Conservation (phyloP, 371 early-diverging fungal species). For the Lichtheimia corymbifera region DNA sequence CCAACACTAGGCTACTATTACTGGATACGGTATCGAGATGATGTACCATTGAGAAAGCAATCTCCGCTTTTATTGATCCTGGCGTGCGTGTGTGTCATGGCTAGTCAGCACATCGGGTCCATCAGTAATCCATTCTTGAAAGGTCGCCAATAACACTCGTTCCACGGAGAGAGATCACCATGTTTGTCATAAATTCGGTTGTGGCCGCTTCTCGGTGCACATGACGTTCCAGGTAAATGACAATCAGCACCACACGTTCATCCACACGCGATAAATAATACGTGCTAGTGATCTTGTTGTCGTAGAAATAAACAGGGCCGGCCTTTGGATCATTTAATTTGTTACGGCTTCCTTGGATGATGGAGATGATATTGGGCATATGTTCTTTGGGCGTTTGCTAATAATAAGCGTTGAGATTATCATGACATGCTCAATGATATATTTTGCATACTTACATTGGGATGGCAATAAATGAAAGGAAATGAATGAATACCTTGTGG, state of each 20-base stretch:
- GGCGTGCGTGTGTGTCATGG: too few species aligned
- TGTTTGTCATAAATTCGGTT: conserved; percentile 52
- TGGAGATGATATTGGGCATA: conserved; percentile 65
- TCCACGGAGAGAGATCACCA: conserved; percentile 40
- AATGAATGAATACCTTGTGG: conserved; percentile 68
- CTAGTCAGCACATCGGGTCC: neutral
- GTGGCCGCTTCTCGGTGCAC: conserved; percentile 49
- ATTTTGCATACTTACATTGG: conserved; percentile 42
- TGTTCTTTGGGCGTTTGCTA: conserved; percentile 62
- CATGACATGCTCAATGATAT: neutral
- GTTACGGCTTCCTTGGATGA: conserved; percentile 56
- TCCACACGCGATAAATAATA: conserved; percentile 65
- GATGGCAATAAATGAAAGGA: conserved; percentile 67
- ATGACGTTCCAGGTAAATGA: conserved; percentile 63
- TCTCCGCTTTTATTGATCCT: too few species aligned
- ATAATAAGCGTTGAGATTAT: neutral
- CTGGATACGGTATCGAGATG: too few species aligned
- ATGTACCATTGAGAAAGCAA: too few species aligned
- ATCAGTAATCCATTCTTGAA: conserved; percentile 14
- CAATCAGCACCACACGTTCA: conserved; percentile 55
- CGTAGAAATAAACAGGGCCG: conserved; percentile 53
- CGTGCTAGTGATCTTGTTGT: conserved; percentile 55
- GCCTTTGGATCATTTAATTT: conserved; percentile 47
- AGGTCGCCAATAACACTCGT: conserved; percentile 41
- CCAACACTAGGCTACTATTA: too few species aligned